phyloP scores from a whole-genome alignment of 129 eudicot genomes.

The Sambucus nigra region DNA sequence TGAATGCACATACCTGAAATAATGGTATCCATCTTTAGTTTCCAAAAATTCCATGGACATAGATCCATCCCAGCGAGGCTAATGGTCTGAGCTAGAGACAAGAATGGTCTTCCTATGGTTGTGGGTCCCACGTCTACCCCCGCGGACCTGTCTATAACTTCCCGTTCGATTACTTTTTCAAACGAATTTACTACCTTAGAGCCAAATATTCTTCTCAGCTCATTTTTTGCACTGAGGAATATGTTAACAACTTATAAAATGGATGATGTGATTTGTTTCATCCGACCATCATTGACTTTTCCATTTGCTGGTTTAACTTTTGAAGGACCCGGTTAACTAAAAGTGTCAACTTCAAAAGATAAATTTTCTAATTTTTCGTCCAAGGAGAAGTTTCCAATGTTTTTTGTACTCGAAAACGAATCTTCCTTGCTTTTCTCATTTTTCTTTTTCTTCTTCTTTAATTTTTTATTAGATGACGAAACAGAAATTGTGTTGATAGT shows the following conservation, averaged over 20 bases:
- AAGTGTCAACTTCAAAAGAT: conserved; percentile 39
- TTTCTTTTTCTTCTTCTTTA: conserved; percentile 86
- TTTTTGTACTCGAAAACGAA: conserved; percentile 9
- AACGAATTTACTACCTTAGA: too few relatives aligned
- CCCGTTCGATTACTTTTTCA: conserved; percentile 57
- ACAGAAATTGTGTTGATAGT: conserved; percentile 12
- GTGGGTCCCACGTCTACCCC: conserved; percentile 67
- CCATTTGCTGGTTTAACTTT: too few relatives aligned
- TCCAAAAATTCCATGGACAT: too few relatives aligned
- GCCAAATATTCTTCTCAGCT: conserved; percentile 84
- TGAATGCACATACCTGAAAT: too few relatives aligned
- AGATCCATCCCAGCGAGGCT: conserved; percentile 98
- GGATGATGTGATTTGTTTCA: conserved; percentile 30
- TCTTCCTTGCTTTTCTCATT: conserved; percentile 59
- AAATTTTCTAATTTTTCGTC: too few relatives aligned
- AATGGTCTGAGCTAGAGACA: conserved; percentile 69
- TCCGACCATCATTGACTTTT: conserved; percentile 12
- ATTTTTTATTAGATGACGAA: conserved; percentile 31
- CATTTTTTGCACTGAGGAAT: conserved; percentile 75
- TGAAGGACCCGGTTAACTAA: conserved; percentile 14
- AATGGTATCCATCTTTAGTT: too few relatives aligned
- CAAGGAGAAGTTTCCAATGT: conserved; percentile 33
- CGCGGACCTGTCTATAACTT: conserved; percentile 58
- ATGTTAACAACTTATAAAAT: conserved; percentile 71
- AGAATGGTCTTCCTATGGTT: conserved; percentile 49